Percentiles rank a stretch among this genome's conserved stretches.
These are phyloP conservation scores for Cytospora chrysosperma DNA, from an alignment of 2,329 filamentous ascomycete species.

Conservation along the genomic window DNA sequence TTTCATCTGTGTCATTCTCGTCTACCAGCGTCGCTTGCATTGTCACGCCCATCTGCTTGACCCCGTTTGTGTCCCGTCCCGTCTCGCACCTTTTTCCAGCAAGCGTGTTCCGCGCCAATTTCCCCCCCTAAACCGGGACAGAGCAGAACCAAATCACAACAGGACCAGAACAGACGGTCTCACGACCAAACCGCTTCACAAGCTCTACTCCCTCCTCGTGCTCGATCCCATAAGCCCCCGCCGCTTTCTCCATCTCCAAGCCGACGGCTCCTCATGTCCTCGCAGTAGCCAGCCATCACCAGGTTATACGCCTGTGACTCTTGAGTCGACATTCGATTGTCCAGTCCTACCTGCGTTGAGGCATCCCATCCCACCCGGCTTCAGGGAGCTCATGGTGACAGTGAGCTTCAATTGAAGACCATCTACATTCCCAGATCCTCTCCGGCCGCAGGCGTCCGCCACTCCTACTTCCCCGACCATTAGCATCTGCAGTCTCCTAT, in stretches of 20 bases:
- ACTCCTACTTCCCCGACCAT: slow-evolving; percentile 38
- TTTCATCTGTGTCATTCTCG: slow-evolving; percentile 23
- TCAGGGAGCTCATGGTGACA: slow-evolving; percentile 44
- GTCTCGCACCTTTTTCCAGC: slow-evolving; percentile 18
- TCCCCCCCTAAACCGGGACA: slow-evolving; percentile 2
- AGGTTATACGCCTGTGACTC: slow-evolving; percentile 20
- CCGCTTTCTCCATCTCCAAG: slow-evolving; percentile 9
- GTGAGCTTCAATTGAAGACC: slow-evolving; percentile 43
- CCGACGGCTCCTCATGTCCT: slow-evolving; percentile 20
- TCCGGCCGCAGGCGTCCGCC: slow-evolving; percentile 59
- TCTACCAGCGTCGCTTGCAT: slow-evolving; percentile 19
- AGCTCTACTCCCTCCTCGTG: slow-evolving; percentile 9
- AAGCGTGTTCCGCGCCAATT: slow-evolving; percentile 20
- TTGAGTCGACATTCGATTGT: slow-evolving; percentile 26
- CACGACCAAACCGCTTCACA: slow-evolving; percentile 14
- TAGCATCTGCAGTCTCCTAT: slow-evolving; percentile 37
- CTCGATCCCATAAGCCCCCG: slow-evolving; percentile 14
- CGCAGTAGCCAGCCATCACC: slow-evolving; percentile 17
- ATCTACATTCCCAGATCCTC: slow-evolving; percentile 40
- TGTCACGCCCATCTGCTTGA: slow-evolving; percentile 20
- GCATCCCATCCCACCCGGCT: slow-evolving; percentile 21
- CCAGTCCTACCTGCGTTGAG: slow-evolving; percentile 27
- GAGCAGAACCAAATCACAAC: neutral
- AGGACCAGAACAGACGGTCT: neutral
- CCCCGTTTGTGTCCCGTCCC: slow-evolving; percentile 16